Base-by-base conservation (phyloP, 73 alveolate species). In the Uronychia setigera region DNA sequence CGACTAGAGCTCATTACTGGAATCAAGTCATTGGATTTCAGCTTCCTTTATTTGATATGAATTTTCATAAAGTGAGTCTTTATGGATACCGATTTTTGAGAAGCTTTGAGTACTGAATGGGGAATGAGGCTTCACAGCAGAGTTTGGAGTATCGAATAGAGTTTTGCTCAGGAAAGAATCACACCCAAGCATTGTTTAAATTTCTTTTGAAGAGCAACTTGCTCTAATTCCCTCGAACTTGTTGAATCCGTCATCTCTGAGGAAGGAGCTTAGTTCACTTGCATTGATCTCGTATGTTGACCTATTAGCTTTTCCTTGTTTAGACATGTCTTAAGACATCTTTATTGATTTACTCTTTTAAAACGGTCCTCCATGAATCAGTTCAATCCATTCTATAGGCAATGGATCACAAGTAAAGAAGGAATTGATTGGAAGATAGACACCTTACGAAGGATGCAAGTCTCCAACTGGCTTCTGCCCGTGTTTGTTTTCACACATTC, bases 1-100 rank as follows among this genome's bases (percentile, higher is more conserved):
- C 19, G 67, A 46, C 67, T 46, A 46, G 67, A 46, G 67, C n/a
- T 46, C 67, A 46, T n/a, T n/a, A n/a, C n/a, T n/a, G n/a, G n/a
- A n/a, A n/a, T n/a, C n/a, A n/a, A n/a, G n/a, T n/a, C 67, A 46
- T 19, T 46, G 5, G 67, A 5, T 19, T 19, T 5, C 67, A 46
- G 19, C n/a, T 19, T 46, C 67, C 67, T 46, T 46, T 46, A 46
- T 46, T 46, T 19, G n/a, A 11, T 19, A 46, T 46, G n/a, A 11
- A 46, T 5, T 5, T 11, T 5, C 19, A 46, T 11, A 19, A 19
- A 46, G 67, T 46, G n/a, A 5, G 19, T 19, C 5, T 46, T 46
- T n/a, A n/a, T 46, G 67, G n/a, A 11, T 46, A 19, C 67, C 19
- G 67, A 46, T 19, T 46, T 46, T 46, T 46, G 67, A 46, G 67